phyloP scores from a whole-genome alignment of 352 stramenopile species.

The Globisporangium camurandrum region DNA sequence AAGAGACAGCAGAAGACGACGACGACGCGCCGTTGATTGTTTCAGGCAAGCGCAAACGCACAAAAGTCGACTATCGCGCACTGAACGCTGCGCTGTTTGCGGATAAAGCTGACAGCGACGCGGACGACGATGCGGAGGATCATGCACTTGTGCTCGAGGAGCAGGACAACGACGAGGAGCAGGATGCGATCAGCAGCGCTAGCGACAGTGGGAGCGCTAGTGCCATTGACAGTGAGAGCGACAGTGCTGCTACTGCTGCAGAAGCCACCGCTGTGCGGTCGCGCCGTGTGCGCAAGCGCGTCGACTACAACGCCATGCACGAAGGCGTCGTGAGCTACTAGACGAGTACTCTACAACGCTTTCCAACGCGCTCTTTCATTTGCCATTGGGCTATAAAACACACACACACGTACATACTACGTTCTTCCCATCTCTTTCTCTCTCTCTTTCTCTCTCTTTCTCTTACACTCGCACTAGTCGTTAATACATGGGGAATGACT shows the following conservation, averaged over 20 bases:
- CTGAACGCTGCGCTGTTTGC: conserved; percentile 78
- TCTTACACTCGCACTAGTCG: background rate
- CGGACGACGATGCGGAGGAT: conserved; percentile 31
- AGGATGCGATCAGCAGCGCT: conserved; percentile 1
- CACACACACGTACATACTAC: background rate
- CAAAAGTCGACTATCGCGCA: conserved; percentile 67
- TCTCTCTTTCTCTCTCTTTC: background rate
- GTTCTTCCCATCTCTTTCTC: background rate
- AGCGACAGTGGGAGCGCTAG: background rate
- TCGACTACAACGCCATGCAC: conserved; percentile 61
- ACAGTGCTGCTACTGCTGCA: background rate
- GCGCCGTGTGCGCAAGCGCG: conserved; percentile 19
- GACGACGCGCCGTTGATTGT: conserved; percentile 42
- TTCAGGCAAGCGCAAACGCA: conserved; percentile 71
- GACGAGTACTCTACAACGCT: too few relatives aligned
- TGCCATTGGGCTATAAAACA: too few relatives aligned
- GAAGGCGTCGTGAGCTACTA: conserved; percentile 31
- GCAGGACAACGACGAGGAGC: conserved; percentile 5
- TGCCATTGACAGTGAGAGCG: background rate
- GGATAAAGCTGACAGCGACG: conserved; percentile 48
- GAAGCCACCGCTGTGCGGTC: conserved; percentile 3
- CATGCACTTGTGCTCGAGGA: conserved; percentile 14
- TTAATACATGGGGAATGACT: conserved; percentile 72
- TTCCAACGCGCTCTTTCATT: too few relatives aligned
- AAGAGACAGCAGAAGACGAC: conserved; percentile 1